Percentiles rank a stretch among this genome's conserved stretches.
Evolutionary conservation across 768 basidiomycete genomes (phyloP).

Genomic region (Russula compacta): DNA sequence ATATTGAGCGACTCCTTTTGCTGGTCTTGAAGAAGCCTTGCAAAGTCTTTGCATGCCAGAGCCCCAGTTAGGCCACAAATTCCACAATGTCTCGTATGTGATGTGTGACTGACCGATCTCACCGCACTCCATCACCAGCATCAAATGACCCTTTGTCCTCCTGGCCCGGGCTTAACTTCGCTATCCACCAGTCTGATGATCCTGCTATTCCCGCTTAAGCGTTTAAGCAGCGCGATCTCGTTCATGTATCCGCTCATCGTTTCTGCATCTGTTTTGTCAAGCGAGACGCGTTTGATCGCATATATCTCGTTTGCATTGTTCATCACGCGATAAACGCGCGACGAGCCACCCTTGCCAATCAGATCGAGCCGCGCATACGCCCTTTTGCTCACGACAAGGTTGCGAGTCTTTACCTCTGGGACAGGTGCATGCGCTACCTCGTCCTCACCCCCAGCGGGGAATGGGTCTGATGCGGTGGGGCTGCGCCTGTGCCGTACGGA

Average conservation of each 20-base stretch:
- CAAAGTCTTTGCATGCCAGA: constrained; percentile 45
- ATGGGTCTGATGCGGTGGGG: constrained; percentile 54
- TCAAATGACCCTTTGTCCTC: constrained; percentile 65
- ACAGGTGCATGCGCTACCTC: constrained; percentile 21
- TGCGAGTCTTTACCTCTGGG: constrained; percentile 15
- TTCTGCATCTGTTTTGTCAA: constrained; percentile 83
- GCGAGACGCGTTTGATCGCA: constrained; percentile 86
- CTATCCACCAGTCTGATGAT: constrained; percentile 90
- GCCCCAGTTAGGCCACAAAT: not conserved
- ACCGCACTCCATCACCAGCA: constrained; percentile 95
- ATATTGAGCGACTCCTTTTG: constrained; percentile 79
- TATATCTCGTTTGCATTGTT: constrained; percentile 67
- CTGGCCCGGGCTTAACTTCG: constrained; percentile 67
- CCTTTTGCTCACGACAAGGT: constrained; percentile 49
- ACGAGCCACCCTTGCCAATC: constrained; percentile 90
- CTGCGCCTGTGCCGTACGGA: constrained; percentile 48
- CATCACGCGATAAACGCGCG: constrained; percentile 90
- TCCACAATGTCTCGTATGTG: not conserved
- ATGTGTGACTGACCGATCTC: constrained; percentile 47
- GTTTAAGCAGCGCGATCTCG: constrained; percentile 86
- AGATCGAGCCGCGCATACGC: constrained; percentile 77
- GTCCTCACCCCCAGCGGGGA: constrained; percentile 30
- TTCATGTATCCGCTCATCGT: constrained; percentile 92
- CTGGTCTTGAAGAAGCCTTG: constrained; percentile 74
- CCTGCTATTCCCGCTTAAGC: constrained; percentile 87